Evolutionary conservation across 2,329 filamentous ascomycete species (phyloP), one percentile per base, ranked within the genome.

Genomic region (Phoma sp.): DNA sequence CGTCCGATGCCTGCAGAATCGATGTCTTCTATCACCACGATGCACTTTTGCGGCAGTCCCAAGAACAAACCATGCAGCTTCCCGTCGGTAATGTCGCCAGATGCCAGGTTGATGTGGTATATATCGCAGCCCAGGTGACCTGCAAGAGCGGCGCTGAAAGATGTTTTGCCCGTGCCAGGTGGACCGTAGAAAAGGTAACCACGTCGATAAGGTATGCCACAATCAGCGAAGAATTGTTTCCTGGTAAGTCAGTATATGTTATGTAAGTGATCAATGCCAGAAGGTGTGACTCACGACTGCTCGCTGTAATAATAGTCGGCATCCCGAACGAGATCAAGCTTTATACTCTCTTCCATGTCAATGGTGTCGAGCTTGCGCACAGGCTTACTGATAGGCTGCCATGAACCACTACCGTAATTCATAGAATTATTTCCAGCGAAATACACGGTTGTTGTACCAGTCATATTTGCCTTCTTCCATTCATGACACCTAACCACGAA

Each of bases 21-120:
- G 33, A 70, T 75, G 48, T 79, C 75, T 55, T 79, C 73, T n/a
- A 79, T 58, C 2, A 79, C 65, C 10, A 79, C 67, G 22, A 79
- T 58, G 51, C 69, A 78, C 42, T 69, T 68, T 4, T 61, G 58
- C 10, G 70, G 73, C n/a, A 79, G 66, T 10, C 62, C 53, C 2
- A 62, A 49, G 37, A 78, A 73, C 4, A 74, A 55, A 0, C 47
- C 53, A 14, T 71, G 68, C 0, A 78, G 61, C 6, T 44, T 62
- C n/a, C 56, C 47, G 39, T 77, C 67, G 18, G 60, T 69, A 22
- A 69, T 62, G 22, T 57, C 53, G 7, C 68, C 62, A 2, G 56
- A 58, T 11, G 71, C 64, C 8, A 78, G 65, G 37, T 70, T 74
- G 48, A 78, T 65, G 11, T 59, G 65, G 44, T 76, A 78, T 30